phyloP scores from a whole-genome alignment of 2,329 filamentous ascomycete genomes.

The Mariannaea sp. region DNA sequence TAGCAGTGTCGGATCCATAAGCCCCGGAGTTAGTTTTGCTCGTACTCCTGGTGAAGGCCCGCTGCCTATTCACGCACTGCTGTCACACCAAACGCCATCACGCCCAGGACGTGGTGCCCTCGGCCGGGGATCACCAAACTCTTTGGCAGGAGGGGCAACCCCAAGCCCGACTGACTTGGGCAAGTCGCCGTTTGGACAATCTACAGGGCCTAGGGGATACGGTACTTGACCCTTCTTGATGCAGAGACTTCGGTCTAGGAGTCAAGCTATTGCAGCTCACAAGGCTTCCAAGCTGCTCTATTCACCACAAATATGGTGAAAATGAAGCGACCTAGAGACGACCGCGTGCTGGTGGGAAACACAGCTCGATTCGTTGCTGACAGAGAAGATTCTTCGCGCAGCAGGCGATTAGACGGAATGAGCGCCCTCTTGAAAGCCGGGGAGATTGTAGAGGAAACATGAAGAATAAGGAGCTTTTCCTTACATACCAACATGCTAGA shows the following conservation, averaged over 20 bases:
- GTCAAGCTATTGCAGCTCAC: conserved; percentile 38
- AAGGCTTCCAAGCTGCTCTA: conserved; percentile 43
- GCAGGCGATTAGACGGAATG: conserved; percentile 57
- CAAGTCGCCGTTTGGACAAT: conserved; percentile 30
- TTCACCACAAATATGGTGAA: conserved; percentile 42
- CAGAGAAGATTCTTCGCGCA: conserved; percentile 30
- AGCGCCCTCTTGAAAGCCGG: conserved; percentile 62
- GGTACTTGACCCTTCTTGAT: conserved; percentile 39
- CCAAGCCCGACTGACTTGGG: conserved; percentile 36
- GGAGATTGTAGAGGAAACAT: conserved; percentile 59
- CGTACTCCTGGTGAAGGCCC: conserved; percentile 56
- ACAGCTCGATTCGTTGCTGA: conserved; percentile 29
- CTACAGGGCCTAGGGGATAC: conserved; percentile 40
- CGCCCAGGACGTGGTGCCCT: conserved; percentile 24
- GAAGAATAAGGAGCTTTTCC: conserved; percentile 26
- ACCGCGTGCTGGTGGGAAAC: conserved; percentile 41
- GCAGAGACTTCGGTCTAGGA: conserved; percentile 20
- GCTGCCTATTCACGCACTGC: conserved; percentile 59
- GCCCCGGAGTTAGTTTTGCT: conserved; percentile 42
- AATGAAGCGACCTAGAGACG: conserved; percentile 37
- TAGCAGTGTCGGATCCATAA: conserved; percentile 49
- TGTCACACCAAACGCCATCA: conserved; percentile 47
- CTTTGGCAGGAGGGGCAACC: conserved; percentile 26
- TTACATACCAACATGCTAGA: too few relatives aligned
- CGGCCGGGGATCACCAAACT: conserved; percentile 30